These are phyloP conservation scores for Fraxinus nigra DNA, from an alignment of 305 asterid species.

Conservation along the genomic window DNA sequence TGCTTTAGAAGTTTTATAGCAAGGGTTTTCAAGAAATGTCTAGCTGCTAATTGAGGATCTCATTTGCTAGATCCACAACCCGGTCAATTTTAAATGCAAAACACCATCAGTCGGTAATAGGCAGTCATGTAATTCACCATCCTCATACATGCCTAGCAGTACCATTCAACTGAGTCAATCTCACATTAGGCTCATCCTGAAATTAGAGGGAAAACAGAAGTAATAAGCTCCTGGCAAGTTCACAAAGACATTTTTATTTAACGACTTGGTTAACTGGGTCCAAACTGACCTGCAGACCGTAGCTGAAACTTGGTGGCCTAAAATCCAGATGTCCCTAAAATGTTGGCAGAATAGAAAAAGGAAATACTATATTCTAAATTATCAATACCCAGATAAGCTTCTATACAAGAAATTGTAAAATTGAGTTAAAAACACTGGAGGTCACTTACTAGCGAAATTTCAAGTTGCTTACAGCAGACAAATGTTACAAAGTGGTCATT, in stretches of 20 bases:
- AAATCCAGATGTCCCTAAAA: conserved; percentile 80
- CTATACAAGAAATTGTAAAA: not conserved
- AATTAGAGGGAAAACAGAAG: conserved; percentile 16
- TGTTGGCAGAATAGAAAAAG: conserved; percentile 8
- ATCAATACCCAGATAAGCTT: not conserved
- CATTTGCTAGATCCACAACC: conserved; percentile 22
- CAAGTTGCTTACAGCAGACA: not conserved
- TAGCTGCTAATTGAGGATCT: not conserved
- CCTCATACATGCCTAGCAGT: conserved; percentile 54
- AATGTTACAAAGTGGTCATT: not conserved
- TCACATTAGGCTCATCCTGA: conserved; percentile 71
- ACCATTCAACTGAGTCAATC: conserved; percentile 60
- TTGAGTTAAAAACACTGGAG: not conserved
- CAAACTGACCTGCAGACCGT: conserved; percentile 61
- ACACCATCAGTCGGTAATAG: conserved; percentile 9
- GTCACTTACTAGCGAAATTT: not conserved
- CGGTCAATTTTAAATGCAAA: conserved; percentile 9
- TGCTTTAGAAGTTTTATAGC: not conserved
- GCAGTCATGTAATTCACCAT: not conserved
- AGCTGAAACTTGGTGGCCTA: conserved; percentile 65
- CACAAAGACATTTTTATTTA: conserved; percentile 4
- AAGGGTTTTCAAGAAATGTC: not conserved
- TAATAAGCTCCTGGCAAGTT: not conserved
- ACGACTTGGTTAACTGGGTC: not conserved
- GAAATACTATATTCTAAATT: not conserved